Conservation (phyloP, 805 yeast species). For the Sugiyamaella valdiviana region DNA sequence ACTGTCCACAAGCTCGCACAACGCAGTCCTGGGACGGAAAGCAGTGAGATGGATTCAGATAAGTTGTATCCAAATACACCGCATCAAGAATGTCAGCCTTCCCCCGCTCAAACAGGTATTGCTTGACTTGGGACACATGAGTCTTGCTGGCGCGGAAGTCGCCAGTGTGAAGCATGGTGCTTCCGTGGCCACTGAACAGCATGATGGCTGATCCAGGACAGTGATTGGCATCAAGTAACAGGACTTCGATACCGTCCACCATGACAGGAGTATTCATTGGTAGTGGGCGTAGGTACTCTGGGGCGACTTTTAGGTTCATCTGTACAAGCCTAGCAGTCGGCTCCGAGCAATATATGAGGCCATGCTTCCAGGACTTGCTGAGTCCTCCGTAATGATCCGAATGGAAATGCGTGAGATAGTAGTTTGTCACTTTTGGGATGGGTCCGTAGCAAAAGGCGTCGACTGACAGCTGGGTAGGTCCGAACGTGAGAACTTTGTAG, state of each 20-base stretch:
- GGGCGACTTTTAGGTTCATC: conserved; percentile 49
- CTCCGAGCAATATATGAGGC: conserved; percentile 64
- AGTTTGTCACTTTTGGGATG: conserved; percentile 27
- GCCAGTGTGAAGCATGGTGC: conserved; percentile 72
- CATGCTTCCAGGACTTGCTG: conserved; percentile 67
- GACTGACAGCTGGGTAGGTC: conserved; percentile 29
- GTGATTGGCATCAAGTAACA: conserved; percentile 80
- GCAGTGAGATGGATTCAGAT: conserved; percentile 62
- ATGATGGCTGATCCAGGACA: conserved; percentile 94
- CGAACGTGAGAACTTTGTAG: conserved; percentile 30
- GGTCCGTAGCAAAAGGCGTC: conserved; percentile 35
- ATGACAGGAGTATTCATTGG: conserved; percentile 40
- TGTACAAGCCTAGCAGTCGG: conserved; percentile 57
- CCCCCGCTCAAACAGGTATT: conserved; percentile 12
- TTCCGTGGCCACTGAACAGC: conserved; percentile 39
- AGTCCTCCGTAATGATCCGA: conserved; percentile 92
- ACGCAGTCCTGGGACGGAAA: conserved; percentile 77
- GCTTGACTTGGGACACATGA: conserved; percentile 41
- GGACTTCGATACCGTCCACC: conserved; percentile 45
- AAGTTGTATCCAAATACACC: conserved; percentile 86
- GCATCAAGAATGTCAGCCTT: conserved; percentile 41
- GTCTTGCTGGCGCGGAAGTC: conserved; percentile 70
- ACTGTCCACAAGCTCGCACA: conserved; percentile 50
- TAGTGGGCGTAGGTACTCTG: conserved; percentile 36
- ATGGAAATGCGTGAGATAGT: conserved; percentile 63